These are phyloP conservation scores for Ganoderma boninense DNA, from an alignment of 1,284 basidiomycete genomes.

Conservation along the genomic window DNA sequence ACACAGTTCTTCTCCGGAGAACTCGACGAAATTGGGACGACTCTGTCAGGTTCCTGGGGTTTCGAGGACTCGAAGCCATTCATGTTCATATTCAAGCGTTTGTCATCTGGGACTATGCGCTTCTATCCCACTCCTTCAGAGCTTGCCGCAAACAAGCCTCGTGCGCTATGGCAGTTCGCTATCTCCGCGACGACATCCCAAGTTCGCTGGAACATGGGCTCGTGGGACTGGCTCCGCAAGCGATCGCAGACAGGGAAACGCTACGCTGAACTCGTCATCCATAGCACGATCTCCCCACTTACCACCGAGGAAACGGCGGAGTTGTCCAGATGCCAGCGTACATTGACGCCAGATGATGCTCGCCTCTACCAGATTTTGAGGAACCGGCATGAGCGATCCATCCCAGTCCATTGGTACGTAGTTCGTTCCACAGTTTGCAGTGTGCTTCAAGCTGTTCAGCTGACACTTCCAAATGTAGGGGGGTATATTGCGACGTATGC, in stretches of 20 bases:
- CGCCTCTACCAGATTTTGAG: background rate
- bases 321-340: conserved; percentile 3
- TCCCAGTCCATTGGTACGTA: conserved; percentile 5
- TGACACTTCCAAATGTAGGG: background rate
- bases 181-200: conserved; percentile 25
- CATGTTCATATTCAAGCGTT: conserved; percentile 27
- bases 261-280: background rate
- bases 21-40: conserved; percentile 1
- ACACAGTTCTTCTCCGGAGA: conserved; percentile 3
- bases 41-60: conserved; percentile 5
- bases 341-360: background rate
- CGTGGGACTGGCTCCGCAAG: conserved; percentile 2
- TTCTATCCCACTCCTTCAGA: conserved; percentile 33
- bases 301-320: conserved; percentile 3
- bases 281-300: background rate
- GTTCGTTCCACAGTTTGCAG: background rate
- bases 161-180: conserved; percentile 39
- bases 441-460: background rate
- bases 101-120: conserved; percentile 23
- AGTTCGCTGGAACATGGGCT: conserved; percentile 8
- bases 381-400: background rate
- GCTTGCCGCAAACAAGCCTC: conserved; percentile 24
- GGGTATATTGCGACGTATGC: conserved; percentile 8
- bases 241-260: conserved; percentile 5
- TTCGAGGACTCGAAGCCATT: background rate